A percentile compares a stretch with the other conserved stretches of the same genome.
These are phyloP conservation scores for Starmerella cellae DNA, from an alignment of 805 yeast genomes.

Conservation along the genomic window DNA sequence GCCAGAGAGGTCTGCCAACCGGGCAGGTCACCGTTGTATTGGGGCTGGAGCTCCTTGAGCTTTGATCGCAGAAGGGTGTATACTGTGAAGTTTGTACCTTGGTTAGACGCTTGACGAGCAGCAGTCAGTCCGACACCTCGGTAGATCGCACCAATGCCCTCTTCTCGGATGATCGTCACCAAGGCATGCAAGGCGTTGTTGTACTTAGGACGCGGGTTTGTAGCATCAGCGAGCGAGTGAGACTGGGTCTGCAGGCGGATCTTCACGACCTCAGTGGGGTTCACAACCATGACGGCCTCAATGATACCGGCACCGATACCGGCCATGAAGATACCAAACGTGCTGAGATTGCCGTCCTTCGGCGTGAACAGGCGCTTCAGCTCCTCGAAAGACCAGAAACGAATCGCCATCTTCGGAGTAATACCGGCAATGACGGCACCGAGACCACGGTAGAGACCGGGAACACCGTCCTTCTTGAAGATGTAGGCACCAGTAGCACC, in stretches of 20 bases:
- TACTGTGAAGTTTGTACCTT: slow-evolving; percentile 92
- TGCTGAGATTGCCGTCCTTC: slow-evolving; percentile 50
- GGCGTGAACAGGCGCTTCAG: slow-evolving; percentile 59
- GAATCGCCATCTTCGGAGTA: slow-evolving; percentile 95
- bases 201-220: slow-evolving; percentile 63
- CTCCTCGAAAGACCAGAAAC: slow-evolving; percentile 88
- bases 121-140: slow-evolving; percentile 94
- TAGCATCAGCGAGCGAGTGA: slow-evolving; percentile 75
- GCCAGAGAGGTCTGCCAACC: slow-evolving; percentile 87
- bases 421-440: slow-evolving; percentile 97
- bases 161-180: slow-evolving; percentile 71
- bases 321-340: slow-evolving; percentile 68
- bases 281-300: slow-evolving; percentile 87
- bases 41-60: slow-evolving; percentile 41
- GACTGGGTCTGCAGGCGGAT: slow-evolving; percentile 93
- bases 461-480: slow-evolving; percentile 63
- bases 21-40: slow-evolving; percentile 53
- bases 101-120: slow-evolving; percentile 95
- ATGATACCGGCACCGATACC: slow-evolving; percentile 97
- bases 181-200: slow-evolving; percentile 88
- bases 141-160: slow-evolving; percentile 77
- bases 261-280: slow-evolving; percentile 95
- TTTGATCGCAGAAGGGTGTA: slow-evolving; percentile 70
- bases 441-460: slow-evolving; percentile 84
- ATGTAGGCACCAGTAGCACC: slow-evolving; percentile 67